A percentile compares a stretch with the other conserved stretches of the same genome.
Conservation (phyloP, 2,329 filamentous ascomycete species). For the Colletotrichum theobromicola region DNA sequence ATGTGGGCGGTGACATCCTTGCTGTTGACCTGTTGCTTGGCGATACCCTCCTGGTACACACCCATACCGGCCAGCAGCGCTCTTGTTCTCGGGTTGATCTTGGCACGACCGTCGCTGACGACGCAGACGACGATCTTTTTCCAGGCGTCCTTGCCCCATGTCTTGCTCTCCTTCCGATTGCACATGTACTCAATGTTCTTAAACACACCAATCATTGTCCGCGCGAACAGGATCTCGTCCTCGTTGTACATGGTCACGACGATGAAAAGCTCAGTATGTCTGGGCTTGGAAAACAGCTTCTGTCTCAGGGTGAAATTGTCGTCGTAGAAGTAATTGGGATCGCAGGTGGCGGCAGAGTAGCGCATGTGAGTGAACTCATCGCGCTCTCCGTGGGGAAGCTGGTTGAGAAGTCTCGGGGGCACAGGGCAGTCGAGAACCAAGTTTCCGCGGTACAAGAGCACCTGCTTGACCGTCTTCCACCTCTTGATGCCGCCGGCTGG, state of each 20-base stretch:
- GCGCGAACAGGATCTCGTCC: slow-evolving; percentile 92
- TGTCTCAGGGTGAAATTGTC: slow-evolving; percentile 92
- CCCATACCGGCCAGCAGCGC: slow-evolving; percentile 91
- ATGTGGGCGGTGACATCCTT: slow-evolving; percentile 98
- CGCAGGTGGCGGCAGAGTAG: slow-evolving; percentile 93
- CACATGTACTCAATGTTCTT: slow-evolving; percentile 99
- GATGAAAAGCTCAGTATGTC: slow-evolving; percentile 95
- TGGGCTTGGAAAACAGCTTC: slow-evolving; percentile 87
- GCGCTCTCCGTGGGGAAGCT: slow-evolving; percentile 88
- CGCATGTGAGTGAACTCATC: slow-evolving; percentile 93
- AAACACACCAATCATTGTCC: slow-evolving; percentile 95
- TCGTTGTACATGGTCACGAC: slow-evolving; percentile 99
- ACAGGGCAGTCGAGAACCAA: slow-evolving; percentile 96
- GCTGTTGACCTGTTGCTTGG: slow-evolving; percentile 95
- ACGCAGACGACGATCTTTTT: slow-evolving; percentile 99
- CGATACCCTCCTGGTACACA: slow-evolving; percentile 97
- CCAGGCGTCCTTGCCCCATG: slow-evolving; percentile 98
- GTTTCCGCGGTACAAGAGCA: slow-evolving; percentile 96
- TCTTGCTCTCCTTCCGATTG: slow-evolving; percentile 89
- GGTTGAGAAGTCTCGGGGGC: slow-evolving; percentile 83
- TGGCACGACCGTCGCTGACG: slow-evolving; percentile 94
- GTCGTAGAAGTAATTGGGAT: slow-evolving; percentile 85
- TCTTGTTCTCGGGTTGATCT: slow-evolving; percentile 92
- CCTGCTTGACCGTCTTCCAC: slow-evolving; percentile 99
- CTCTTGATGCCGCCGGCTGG: slow-evolving; percentile 73